phyloP scores from a whole-genome alignment of 2,329 filamentous ascomycete genomes.

The Talaromyces funiculosus region DNA sequence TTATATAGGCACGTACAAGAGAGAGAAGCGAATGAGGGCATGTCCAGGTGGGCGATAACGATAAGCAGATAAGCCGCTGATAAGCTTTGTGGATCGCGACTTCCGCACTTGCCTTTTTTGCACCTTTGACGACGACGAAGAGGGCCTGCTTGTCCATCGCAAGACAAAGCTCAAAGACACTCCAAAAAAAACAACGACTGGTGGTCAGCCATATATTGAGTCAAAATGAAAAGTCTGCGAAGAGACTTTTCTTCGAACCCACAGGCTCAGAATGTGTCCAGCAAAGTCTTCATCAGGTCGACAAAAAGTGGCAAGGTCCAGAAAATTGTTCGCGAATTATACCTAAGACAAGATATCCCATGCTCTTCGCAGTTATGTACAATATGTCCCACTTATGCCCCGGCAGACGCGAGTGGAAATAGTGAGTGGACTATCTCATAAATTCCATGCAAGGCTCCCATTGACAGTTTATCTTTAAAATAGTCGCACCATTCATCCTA shows the following conservation, averaged over 20 bases:
- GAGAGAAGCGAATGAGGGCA: not conserved
- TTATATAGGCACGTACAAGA: not conserved
- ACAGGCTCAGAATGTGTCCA: conserved; percentile 70
- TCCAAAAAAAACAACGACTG: not conserved
- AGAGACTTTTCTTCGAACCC: conserved; percentile 50
- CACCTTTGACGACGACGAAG: not conserved
- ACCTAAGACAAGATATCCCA: conserved; percentile 92
- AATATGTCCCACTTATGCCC: conserved; percentile 66
- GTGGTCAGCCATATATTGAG: not conserved
- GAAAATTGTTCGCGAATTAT: conserved; percentile 96
- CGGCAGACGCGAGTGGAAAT: conserved; percentile 71
- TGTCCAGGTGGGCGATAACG: not conserved
- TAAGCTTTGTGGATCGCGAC: not conserved
- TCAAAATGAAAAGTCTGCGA: conserved; percentile 58
- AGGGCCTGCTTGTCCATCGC: not conserved
- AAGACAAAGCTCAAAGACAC: not conserved
- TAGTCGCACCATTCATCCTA: conserved; percentile 77
- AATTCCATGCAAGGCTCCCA: not conserved
- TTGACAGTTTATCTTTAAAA: conserved; percentile 11
- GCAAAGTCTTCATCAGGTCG: conserved; percentile 92
- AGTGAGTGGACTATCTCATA: conserved; percentile 44
- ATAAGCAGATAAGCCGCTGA: not conserved
- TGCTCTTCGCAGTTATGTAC: conserved; percentile 89
- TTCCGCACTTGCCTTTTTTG: conserved; percentile 3
- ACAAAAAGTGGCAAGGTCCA: conserved; percentile 96